phyloP scores from a whole-genome alignment of 352 stramenopile genomes.

The Pythium rishiriense region DNA sequence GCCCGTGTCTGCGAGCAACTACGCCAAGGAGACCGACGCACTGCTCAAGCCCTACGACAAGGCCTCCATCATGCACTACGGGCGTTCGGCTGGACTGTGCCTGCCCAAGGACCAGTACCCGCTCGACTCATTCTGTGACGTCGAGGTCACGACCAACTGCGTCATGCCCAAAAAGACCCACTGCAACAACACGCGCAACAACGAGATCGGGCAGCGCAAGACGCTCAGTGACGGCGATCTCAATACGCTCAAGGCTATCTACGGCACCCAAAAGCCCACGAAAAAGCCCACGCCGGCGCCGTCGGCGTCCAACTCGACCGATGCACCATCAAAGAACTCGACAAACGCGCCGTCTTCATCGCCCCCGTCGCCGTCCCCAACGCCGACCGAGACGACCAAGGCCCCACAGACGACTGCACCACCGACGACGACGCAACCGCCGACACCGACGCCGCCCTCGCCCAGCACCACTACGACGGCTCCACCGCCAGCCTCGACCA shows the following conservation, averaged over 20 bases:
- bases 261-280: slow-evolving; percentile 32
- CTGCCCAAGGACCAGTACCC: slow-evolving; percentile 69
- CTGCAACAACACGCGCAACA: slow-evolving; percentile 67
- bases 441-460: background rate
- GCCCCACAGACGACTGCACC: background rate
- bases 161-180: slow-evolving; percentile 64
- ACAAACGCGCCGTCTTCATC: background rate
- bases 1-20: slow-evolving; percentile 64
- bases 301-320: background rate
- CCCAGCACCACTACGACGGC: slow-evolving; percentile 1
- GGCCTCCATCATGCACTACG: slow-evolving; percentile 82
- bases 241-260: slow-evolving; percentile 60
- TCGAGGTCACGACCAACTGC: slow-evolving; percentile 66
- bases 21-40: slow-evolving; percentile 60
- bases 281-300: slow-evolving; percentile 10
- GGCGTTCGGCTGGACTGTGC: slow-evolving; percentile 56
- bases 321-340: background rate
- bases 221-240: slow-evolving; percentile 64
- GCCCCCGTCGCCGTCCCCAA: background rate
- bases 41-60: slow-evolving; percentile 68
- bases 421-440: background rate
- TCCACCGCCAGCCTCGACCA: background rate
- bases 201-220: slow-evolving; percentile 55
- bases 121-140: slow-evolving; percentile 64
- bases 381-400: background rate